Percentiles rank a stretch among this genome's conserved stretches.
Evolutionary conservation across 2,329 filamentous ascomycete species (phyloP).

Genomic region (Plenodomus lindquistii): DNA sequence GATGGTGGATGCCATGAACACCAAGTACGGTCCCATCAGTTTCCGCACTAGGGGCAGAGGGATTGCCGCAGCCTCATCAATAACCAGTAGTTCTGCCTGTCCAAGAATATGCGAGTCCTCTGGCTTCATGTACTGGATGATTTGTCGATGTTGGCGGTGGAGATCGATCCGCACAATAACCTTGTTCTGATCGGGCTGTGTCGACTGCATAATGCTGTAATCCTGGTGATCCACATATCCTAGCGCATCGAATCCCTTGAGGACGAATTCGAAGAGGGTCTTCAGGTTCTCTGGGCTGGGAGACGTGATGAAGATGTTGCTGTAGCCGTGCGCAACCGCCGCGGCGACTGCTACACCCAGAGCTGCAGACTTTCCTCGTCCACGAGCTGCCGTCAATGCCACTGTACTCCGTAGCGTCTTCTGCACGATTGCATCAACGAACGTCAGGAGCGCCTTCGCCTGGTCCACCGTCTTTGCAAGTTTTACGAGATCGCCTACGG

Average conservation of each 20-base stretch:
- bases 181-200: constrained; percentile 98
- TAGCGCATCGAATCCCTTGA: constrained; percentile 95
- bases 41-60: constrained; percentile 90
- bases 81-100: constrained; percentile 92
- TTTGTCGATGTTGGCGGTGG: constrained; percentile 91
- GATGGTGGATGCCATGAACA: constrained; percentile 99
- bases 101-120: constrained; percentile 94
- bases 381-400: constrained; percentile 88
- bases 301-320: constrained; percentile 98
- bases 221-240: constrained; percentile 94
- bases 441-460: constrained; percentile 93
- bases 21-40: constrained; percentile 92
- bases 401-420: constrained; percentile 95
- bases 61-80: constrained; percentile 96
- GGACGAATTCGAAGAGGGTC: constrained; percentile 96
- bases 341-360: constrained; percentile 93
- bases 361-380: constrained; percentile 94
- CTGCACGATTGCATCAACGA: constrained; percentile 93
- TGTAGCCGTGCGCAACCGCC: constrained; percentile 93
- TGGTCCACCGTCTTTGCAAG: constrained; percentile 92
- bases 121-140: constrained; percentile 97
- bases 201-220: constrained; percentile 97
- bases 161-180: constrained; percentile 97
- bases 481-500: constrained; percentile 80
- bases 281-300: constrained; percentile 98